Percentiles rank a stretch among this genome's conserved stretches.
phyloP scores from a whole-genome alignment of 164 flowering plant genomes.

The Liriodendron chinense region DNA sequence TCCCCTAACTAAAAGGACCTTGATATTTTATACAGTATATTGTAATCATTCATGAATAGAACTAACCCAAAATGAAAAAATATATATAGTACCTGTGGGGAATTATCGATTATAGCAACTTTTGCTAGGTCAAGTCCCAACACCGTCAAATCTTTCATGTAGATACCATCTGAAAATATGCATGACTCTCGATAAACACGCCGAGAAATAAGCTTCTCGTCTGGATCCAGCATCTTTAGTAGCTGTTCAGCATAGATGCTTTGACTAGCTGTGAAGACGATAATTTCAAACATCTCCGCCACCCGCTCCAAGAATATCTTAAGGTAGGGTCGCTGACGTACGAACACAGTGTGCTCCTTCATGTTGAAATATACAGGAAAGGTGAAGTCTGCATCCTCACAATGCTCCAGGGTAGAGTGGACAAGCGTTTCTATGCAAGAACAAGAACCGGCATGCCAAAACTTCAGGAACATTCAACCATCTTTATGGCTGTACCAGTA shows the following conservation, averaged over 20 bases:
- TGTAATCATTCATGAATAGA: too few species aligned
- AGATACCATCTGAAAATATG: slow-evolving; percentile 73
- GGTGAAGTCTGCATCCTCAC: slow-evolving; percentile 84
- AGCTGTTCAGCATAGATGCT: slow-evolving; percentile 92
- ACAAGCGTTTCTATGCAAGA: slow-evolving; percentile 82
- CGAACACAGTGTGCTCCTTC: slow-evolving; percentile 90
- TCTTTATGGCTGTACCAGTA: neutral
- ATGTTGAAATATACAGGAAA: slow-evolving; percentile 76
- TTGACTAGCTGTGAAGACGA: slow-evolving; percentile 93
- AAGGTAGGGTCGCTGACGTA: slow-evolving; percentile 79
- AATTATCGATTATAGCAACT: slow-evolving; percentile 89
- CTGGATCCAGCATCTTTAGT: slow-evolving; percentile 79
- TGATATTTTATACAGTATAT: too few species aligned
- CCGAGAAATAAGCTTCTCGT: slow-evolving; percentile 64
- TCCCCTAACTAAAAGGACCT: too few species aligned
- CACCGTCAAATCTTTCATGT: slow-evolving; percentile 86
- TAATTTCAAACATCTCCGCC: slow-evolving; percentile 87
- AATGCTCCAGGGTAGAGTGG: slow-evolving; percentile 75
- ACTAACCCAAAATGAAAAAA: too few species aligned
- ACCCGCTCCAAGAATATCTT: slow-evolving; percentile 68
- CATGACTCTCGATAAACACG: slow-evolving; percentile 95
- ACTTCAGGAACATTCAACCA: neutral
- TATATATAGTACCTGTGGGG: slow-evolving; percentile 77
- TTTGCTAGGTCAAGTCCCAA: slow-evolving; percentile 92
- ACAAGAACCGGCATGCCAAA: neutral